Percentiles rank a stretch among this genome's conserved stretches.
Evolutionary conservation across 2,329 filamentous ascomycete species (phyloP).

Genomic region (Penicillium sp.): DNA sequence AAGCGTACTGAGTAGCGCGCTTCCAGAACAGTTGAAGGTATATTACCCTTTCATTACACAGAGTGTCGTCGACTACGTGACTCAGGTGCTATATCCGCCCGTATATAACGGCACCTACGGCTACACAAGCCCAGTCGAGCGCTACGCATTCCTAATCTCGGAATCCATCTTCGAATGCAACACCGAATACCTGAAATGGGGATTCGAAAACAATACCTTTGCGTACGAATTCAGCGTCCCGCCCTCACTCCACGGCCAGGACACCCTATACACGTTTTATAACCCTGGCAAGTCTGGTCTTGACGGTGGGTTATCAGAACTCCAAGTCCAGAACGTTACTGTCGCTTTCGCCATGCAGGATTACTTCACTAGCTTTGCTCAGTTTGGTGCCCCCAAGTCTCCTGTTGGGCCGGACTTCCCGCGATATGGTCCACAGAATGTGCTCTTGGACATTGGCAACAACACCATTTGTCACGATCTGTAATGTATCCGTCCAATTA

Average conservation of each 20-base stretch:
- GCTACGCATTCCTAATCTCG: slow-evolving; percentile 42
- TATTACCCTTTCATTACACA: slow-evolving; percentile 25
- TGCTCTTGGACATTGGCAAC: slow-evolving; percentile 46
- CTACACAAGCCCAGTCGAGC: slow-evolving; percentile 48
- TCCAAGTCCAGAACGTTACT: slow-evolving; percentile 27
- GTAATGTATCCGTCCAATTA: too few relatives aligned
- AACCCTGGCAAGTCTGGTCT: slow-evolving; percentile 27
- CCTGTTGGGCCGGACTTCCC: slow-evolving; percentile 44
- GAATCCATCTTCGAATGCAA: slow-evolving; percentile 55
- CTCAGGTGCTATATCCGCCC: slow-evolving; percentile 52
- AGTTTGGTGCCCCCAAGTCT: slow-evolving; percentile 37
- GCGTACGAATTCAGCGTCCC: slow-evolving; percentile 55
- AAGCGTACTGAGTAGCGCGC: slow-evolving; percentile 23
- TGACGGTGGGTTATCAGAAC: slow-evolving; percentile 6
- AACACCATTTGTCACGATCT: slow-evolving; percentile 26
- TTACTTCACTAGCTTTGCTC: slow-evolving; percentile 39
- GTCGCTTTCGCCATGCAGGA: slow-evolving; percentile 39
- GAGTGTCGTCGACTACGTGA: slow-evolving; percentile 44
- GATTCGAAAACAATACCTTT: slow-evolving; percentile 52
- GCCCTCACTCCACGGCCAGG: slow-evolving; percentile 55
- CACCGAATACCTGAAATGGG: slow-evolving; percentile 53
- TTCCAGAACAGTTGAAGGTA: slow-evolving; percentile 19
- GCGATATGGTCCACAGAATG: slow-evolving; percentile 47
- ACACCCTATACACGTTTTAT: slow-evolving; percentile 56
- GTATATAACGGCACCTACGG: slow-evolving; percentile 48